Percentiles rank a stretch among this genome's conserved stretches.
Conservation (phyloP, 1,284 basidiomycete species). For the Cryptococcus depauperatus region DNA sequence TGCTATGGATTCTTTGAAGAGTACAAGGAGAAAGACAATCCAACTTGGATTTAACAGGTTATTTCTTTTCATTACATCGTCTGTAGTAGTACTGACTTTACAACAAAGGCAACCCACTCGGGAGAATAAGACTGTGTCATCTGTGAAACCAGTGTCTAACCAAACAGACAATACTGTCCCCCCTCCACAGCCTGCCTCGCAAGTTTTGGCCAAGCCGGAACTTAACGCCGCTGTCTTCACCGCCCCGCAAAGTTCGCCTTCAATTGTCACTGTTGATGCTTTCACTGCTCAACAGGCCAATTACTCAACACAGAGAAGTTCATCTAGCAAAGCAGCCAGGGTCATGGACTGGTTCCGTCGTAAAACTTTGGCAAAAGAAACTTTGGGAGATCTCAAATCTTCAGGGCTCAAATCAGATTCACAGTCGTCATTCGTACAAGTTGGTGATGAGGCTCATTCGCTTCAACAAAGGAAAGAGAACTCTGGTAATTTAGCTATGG, state of each 20-base stretch:
- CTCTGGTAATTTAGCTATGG: conserved; percentile 22
- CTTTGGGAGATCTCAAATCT: conserved; percentile 23
- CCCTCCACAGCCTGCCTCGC: conserved; percentile 6
- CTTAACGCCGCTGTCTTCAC: conserved; percentile 22
- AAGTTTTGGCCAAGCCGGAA: conserved; percentile 18
- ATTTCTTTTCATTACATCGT: not conserved
- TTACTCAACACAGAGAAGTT: conserved; percentile 16
- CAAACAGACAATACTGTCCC: not conserved
- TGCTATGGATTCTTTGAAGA: not conserved
- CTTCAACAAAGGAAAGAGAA: conserved; percentile 8
- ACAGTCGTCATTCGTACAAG: conserved; percentile 25
- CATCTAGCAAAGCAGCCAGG: conserved; percentile 50
- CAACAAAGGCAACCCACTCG: not conserved
- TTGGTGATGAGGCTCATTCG: conserved; percentile 14
- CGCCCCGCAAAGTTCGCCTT: conserved; percentile 26
- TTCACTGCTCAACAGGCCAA: conserved; percentile 16
- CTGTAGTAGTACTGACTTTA: not conserved
- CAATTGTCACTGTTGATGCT: conserved; percentile 35
- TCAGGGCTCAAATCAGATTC: conserved; percentile 23
- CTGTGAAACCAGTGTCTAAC: conserved; percentile 1
- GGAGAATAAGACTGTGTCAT: not conserved
- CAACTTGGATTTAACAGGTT: conserved; percentile 2
- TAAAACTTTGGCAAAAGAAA: conserved; percentile 48
- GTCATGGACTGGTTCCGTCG: conserved; percentile 59
- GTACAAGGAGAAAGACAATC: not conserved